Evolutionary conservation across 805 yeast genomes (phyloP).

Genomic region (Hyphopichia homilentoma): DNA sequence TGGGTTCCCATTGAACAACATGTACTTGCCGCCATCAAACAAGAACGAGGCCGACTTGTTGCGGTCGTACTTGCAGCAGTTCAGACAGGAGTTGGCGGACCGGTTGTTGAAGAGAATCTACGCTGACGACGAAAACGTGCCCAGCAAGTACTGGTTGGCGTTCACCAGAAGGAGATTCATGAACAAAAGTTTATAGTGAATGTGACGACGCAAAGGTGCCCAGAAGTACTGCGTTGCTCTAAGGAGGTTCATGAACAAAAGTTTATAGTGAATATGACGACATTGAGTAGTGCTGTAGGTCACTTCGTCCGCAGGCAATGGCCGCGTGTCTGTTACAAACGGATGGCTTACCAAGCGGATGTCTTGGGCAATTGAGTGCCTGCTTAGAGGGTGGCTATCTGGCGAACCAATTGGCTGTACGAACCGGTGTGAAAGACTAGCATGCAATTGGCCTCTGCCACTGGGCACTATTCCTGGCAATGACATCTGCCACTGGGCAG

Average conservation of each 20-base stretch:
- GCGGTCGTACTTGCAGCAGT: conserved; percentile 80
- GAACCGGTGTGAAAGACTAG: too few relatives aligned
- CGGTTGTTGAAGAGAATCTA: conserved; percentile 76
- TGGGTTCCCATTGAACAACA: conserved; percentile 85
- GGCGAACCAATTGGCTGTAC: too few relatives aligned
- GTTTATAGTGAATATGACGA: conserved; percentile 51
- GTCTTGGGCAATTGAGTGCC: too few relatives aligned
- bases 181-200: conserved; percentile 71
- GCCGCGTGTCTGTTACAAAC: too few relatives aligned
- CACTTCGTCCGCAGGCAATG: too few relatives aligned
- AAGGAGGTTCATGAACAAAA: conserved; percentile 93
- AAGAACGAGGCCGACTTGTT: conserved; percentile 75
- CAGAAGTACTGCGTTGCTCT: conserved; percentile 95
- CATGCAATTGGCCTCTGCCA: too few relatives aligned
- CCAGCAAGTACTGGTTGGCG: conserved; percentile 94
- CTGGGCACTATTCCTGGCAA: too few relatives aligned
- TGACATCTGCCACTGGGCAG: too few relatives aligned
- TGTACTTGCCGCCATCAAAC: conserved; percentile 70
- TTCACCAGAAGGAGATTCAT: conserved; percentile 92
- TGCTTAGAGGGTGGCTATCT: too few relatives aligned
- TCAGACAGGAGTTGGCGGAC: conserved; percentile 88
- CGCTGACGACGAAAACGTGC: conserved; percentile 51
- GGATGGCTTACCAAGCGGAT: too few relatives aligned
- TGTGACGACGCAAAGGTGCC: conserved; percentile 56
- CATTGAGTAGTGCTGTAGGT: conserved; percentile 68